A percentile compares a stretch with the other conserved stretches of the same genome.
phyloP scores from a whole-genome alignment of 78 protist species.

The Planoprotostelium fungivorum region DNA sequence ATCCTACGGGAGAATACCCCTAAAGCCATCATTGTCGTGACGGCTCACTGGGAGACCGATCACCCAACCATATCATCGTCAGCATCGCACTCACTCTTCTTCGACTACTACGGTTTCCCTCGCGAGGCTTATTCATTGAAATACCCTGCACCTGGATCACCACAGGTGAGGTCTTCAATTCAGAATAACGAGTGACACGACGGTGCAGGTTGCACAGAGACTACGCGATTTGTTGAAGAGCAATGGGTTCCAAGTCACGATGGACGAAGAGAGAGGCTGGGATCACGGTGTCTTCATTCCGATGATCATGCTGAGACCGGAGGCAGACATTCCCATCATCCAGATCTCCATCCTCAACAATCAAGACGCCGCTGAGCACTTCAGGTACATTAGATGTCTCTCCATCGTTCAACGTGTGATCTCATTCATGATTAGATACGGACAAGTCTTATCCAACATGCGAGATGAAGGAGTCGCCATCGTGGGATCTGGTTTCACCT shows the following conservation, averaged over 20 bases:
- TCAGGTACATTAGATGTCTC: not conserved
- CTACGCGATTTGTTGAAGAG: constrained; percentile 8
- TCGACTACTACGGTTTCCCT: constrained; percentile 65
- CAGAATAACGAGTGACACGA: not conserved
- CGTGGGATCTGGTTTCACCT: constrained; percentile 42
- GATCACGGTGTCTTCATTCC: constrained; percentile 62
- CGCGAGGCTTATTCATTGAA: constrained; percentile 26
- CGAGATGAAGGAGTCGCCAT: constrained; percentile 47
- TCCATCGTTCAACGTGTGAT: too few species aligned
- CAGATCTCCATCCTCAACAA: constrained; percentile 31
- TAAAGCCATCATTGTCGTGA: not conserved
- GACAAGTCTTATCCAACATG: constrained; percentile 11
- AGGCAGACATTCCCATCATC: constrained; percentile 63
- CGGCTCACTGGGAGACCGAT: constrained; percentile 48
- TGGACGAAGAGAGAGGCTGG: constrained; percentile 35
- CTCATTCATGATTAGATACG: constrained; percentile 14
- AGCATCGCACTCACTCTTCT: constrained; percentile 18
- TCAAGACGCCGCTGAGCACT: constrained; percentile 32
- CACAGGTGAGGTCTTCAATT: not conserved
- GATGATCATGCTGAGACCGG: constrained; percentile 34
- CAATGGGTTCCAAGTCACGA: not conserved
- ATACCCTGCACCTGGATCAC: constrained; percentile 31
- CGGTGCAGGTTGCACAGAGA: constrained; percentile 9
- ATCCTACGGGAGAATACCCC: not conserved
- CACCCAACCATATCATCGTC: constrained; percentile 17